Percentiles rank a stretch among this genome's conserved stretches.
Conservation (phyloP, 495 filamentous ascomycete species). For the Lasiosphaeria miniovina region DNA sequence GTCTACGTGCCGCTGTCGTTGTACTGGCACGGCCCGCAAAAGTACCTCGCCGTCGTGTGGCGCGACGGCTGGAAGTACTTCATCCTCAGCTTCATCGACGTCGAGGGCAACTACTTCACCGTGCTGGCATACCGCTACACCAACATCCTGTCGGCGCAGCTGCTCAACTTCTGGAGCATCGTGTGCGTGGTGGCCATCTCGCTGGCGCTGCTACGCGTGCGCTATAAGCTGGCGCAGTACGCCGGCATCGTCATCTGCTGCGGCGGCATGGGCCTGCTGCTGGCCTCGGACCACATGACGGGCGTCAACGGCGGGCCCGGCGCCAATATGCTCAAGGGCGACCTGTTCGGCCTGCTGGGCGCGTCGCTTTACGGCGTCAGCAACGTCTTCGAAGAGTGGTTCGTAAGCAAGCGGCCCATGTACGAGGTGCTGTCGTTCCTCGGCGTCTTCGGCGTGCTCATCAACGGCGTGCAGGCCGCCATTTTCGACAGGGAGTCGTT, state of each 20-base stretch:
- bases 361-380: slow-evolving; percentile 88
- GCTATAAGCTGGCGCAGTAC: slow-evolving; percentile 83
- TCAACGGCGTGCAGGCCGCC: slow-evolving; percentile 84
- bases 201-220: slow-evolving; percentile 75
- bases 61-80: slow-evolving; percentile 90
- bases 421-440: slow-evolving; percentile 94
- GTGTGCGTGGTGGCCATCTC: slow-evolving; percentile 87
- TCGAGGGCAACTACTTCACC: slow-evolving; percentile 96
- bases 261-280: slow-evolving; percentile 85
- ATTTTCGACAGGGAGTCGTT: slow-evolving; percentile 85
- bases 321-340: slow-evolving; percentile 80
- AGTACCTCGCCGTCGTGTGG: slow-evolving; percentile 59
- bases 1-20: slow-evolving; percentile 81
- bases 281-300: slow-evolving; percentile 83
- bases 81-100: slow-evolving; percentile 87
- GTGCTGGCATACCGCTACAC: slow-evolving; percentile 94
- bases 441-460: slow-evolving; percentile 81
- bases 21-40: slow-evolving; percentile 74
- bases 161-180: slow-evolving; percentile 99
- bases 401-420: slow-evolving; percentile 79
- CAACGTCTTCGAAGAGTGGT: slow-evolving; percentile 90
- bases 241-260: slow-evolving; percentile 85
- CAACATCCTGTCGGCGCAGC: slow-evolving; percentile 82
- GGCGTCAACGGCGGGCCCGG: slow-evolving; percentile 59
- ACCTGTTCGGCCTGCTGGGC: slow-evolving; percentile 84